phyloP scores from a whole-genome alignment of 768 basidiomycete species.

The Agaricus sinodeliciosus region DNA sequence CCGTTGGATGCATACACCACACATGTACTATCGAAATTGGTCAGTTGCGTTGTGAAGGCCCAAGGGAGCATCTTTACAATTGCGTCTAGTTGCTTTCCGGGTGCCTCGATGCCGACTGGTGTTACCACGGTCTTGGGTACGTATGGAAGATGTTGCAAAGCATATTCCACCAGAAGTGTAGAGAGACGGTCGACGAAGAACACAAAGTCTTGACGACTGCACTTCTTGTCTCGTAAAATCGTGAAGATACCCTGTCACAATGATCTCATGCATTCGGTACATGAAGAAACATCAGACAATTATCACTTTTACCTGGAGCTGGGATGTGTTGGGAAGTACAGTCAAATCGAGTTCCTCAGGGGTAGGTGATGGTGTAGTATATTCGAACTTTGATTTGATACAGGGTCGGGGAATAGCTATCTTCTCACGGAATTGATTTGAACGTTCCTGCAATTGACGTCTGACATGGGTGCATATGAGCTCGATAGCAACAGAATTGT shows the following conservation, averaged over 20 bases:
- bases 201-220: constrained; percentile 79
- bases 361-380: constrained; percentile 29
- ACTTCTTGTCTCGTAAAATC: constrained; percentile 67
- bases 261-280: too few relatives aligned
- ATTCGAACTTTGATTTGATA: constrained; percentile 26
- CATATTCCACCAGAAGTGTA: constrained; percentile 78
- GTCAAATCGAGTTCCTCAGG: constrained; percentile 48
- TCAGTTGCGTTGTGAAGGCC: not conserved
- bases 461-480: constrained; percentile 88
- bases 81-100: constrained; percentile 58
- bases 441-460: constrained; percentile 75
- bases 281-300: not conserved
- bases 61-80: constrained; percentile 32
- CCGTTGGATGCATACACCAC: constrained; percentile 85
- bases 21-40: constrained; percentile 46
- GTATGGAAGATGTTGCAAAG: constrained; percentile 79
- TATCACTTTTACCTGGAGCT: constrained; percentile 51
- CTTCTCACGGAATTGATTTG: constrained; percentile 63
- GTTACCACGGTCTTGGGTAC: constrained; percentile 54
- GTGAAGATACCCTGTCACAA: constrained; percentile 78
- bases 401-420: constrained; percentile 53
- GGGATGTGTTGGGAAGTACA: constrained; percentile 72
- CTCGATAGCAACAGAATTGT: constrained; percentile 88
- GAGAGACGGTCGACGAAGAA: constrained; percentile 88
- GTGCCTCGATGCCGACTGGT: constrained; percentile 48